Evolutionary conservation across 2,329 filamentous ascomycete genomes (phyloP).

Genomic region (Neofusicoccum cordaticola): DNA sequence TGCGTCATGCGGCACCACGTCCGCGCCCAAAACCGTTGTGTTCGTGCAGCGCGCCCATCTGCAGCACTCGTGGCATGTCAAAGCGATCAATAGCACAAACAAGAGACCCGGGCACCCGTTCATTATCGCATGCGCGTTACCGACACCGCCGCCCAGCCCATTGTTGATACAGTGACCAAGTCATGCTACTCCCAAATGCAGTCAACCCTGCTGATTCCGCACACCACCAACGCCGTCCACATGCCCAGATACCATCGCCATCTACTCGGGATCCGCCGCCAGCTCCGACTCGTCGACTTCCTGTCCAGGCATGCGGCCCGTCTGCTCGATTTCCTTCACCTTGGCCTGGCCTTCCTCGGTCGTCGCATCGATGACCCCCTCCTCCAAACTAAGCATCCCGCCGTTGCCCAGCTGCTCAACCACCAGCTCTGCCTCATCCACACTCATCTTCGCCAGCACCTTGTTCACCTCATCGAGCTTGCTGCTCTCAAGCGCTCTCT

Average conservation of each 20-base stretch:
- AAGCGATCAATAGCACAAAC: background rate
- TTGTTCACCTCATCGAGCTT: constrained; percentile 85
- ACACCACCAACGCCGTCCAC: constrained; percentile 4
- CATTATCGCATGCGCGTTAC: background rate
- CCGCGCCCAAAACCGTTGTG: too few relatives aligned
- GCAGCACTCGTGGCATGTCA: too few relatives aligned
- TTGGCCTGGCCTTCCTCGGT: constrained; percentile 79
- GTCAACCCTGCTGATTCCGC: background rate
- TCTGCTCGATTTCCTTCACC: constrained; percentile 64
- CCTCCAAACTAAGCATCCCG: constrained; percentile 84
- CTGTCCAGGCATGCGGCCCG: constrained; percentile 34
- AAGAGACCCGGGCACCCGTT: too few relatives aligned
- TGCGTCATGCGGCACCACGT: background rate
- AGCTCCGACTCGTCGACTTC: constrained; percentile 23
- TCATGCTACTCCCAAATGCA: background rate
- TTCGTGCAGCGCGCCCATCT: too few relatives aligned
- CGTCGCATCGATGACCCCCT: constrained; percentile 92
- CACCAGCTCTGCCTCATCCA: constrained; percentile 81
- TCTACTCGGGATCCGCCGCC: constrained; percentile 14
- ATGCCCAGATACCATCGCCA: background rate
- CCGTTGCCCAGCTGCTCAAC: constrained; percentile 79
- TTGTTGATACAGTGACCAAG: background rate
- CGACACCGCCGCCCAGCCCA: too few relatives aligned
- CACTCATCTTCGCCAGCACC: constrained; percentile 82
- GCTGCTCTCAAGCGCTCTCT: constrained; percentile 80